Evolutionary conservation across 2,329 filamentous ascomycete genomes (phyloP), one percentile per base, ranked within the genome.

Genomic region (Scopulariopsis brevicaulis): DNA sequence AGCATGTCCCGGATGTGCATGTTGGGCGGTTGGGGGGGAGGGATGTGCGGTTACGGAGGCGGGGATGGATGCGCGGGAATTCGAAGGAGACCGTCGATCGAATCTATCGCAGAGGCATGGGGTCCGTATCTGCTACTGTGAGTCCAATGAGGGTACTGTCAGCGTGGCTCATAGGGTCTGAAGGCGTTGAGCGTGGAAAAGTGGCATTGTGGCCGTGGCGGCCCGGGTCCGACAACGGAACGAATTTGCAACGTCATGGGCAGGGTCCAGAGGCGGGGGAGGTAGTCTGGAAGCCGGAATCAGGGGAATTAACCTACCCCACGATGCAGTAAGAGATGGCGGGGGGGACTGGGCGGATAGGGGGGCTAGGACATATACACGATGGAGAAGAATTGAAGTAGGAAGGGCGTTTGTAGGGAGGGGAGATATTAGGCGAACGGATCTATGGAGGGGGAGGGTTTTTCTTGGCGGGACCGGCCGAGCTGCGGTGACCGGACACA

Each of bases 1-100:
- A 99, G 81, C 80, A 96, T 96, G 66, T 94, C 85, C 65, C 87
- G 89, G 80, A 99, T 93, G 76, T 97, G 94, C 93, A 99, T 97
- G 63, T 70, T 86, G 80, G 48, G 48, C 25, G 51, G 20, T 24
- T 22, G 22, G 46, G 11, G 5, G n/a, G n/a, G 20, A 24, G 20
- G 46, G 46, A 24, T 50, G 20, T 50, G n/a, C 20, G 46, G 22
- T n/a, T 50, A 50, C 24, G 8, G 46, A 50, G 20, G 20, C 22
- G 43, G 43, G 51, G 10, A 18, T 10, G 54, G 12, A 28, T 24
- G 51, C 12, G 37, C 18, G 18, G 24, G 37, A 20, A 51, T 54
- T 32, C 34, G 43, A 11, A 34, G 25, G 28, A 40, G n/a, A 24
- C 6, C 37, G 40, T 43, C 22, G 11, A 24, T 50, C 46, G 46